phyloP scores from a whole-genome alignment of 2,329 filamentous ascomycete species.

The Arthroderma sp. region DNA sequence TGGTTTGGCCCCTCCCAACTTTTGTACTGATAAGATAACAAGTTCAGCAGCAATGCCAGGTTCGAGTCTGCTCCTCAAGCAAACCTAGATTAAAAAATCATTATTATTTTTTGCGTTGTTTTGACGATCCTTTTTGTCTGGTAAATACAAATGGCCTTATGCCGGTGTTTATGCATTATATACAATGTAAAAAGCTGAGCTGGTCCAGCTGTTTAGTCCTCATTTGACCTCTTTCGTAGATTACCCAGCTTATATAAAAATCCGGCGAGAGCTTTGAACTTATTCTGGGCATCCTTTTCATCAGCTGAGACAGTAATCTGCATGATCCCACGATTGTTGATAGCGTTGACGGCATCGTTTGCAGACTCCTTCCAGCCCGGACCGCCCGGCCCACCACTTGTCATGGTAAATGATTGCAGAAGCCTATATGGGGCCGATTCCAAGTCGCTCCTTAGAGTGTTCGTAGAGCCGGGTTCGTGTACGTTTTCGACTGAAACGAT shows the following conservation, averaged over 20 bases:
- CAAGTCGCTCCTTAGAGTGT: slow-evolving; percentile 20
- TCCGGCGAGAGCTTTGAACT: slow-evolving; percentile 20
- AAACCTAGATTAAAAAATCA: too few relatives aligned
- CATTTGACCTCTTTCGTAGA: slow-evolving; percentile 24
- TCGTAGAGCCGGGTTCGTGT: slow-evolving; percentile 39
- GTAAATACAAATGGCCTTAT: too few relatives aligned
- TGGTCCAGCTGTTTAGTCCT: slow-evolving; percentile 11
- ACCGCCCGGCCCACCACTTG: slow-evolving; percentile 9
- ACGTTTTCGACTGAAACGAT: slow-evolving; percentile 43
- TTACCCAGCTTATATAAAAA: slow-evolving; percentile 27
- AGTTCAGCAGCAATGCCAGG: too few relatives aligned
- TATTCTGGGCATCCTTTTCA: slow-evolving; percentile 18
- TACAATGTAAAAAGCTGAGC: too few relatives aligned
- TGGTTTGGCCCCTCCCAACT: too few relatives aligned
- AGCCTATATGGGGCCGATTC: slow-evolving; percentile 13
- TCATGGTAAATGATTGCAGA: slow-evolving; percentile 20
- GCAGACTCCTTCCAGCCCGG: slow-evolving; percentile 17
- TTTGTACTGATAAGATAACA: too few relatives aligned
- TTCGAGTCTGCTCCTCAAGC: too few relatives aligned
- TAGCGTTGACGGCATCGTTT: slow-evolving; percentile 12
- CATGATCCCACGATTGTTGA: slow-evolving; percentile 22
- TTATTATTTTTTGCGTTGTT: too few relatives aligned
- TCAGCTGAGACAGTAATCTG: slow-evolving; percentile 14
- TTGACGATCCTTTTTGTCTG: too few relatives aligned
- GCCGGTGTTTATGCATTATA: too few relatives aligned